Evolutionary conservation across 176 grass and related monocot species (phyloP).

Genomic region (Musa beccarii): DNA sequence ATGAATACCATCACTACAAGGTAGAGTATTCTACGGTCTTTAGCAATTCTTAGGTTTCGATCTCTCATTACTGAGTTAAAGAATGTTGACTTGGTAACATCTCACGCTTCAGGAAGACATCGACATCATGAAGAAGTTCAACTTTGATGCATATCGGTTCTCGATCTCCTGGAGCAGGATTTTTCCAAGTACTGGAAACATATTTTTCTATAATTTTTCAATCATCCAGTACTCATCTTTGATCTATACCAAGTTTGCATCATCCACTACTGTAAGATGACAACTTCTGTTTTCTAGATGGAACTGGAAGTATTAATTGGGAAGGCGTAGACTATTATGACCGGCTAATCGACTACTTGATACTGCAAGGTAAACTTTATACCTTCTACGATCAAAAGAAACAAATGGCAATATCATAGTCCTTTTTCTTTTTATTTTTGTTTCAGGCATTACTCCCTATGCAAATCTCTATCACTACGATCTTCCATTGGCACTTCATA

Average conservation of each 20-base stretch:
- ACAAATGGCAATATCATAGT: too few relatives aligned
- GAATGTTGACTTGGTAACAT: too few relatives aligned
- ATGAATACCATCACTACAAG: too few relatives aligned
- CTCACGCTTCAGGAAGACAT: slow-evolving; percentile 38
- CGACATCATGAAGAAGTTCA: slow-evolving; percentile 44
- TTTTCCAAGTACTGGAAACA: slow-evolving; percentile 32
- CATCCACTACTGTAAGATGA: background rate
- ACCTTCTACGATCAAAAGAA: too few relatives aligned
- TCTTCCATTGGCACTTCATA: slow-evolving; percentile 47
- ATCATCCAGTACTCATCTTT: background rate
- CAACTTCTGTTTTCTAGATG: slow-evolving; percentile 17
- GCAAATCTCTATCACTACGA: slow-evolving; percentile 52
- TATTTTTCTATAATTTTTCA: background rate
- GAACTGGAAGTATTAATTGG: slow-evolving; percentile 34
- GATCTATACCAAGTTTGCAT: background rate
- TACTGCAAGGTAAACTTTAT: slow-evolving; percentile 22
- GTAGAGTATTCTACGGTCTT: too few relatives aligned
- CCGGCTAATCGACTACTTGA: slow-evolving; percentile 42
- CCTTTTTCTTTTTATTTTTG: background rate
- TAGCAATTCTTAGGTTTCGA: background rate
- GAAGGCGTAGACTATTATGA: slow-evolving; percentile 54
- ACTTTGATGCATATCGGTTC: slow-evolving; percentile 50
- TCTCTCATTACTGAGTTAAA: background rate
- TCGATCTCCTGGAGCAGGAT: slow-evolving; percentile 65
- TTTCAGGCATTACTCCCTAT: slow-evolving; percentile 36